Percentiles rank a stretch among this genome's conserved stretches.
Conservation (phyloP, 192 early-diverging fungal species). For the Backusella macrospora region DNA sequence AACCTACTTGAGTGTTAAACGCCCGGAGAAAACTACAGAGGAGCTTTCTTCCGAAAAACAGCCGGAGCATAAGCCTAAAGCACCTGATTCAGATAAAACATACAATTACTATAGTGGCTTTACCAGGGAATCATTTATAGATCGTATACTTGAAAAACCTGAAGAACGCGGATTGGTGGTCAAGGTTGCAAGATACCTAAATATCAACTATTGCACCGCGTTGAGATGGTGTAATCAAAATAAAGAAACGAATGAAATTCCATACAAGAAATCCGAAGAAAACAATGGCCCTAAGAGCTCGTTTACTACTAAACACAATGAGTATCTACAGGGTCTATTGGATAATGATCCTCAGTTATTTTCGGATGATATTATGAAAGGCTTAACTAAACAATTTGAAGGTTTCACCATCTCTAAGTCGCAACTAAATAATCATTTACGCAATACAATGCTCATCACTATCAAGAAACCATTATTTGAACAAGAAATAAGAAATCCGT, state of each 20-base stretch:
- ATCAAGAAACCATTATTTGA: background rate
- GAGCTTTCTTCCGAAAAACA: background rate
- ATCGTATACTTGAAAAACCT: background rate
- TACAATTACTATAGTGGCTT: background rate
- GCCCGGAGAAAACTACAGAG: background rate
- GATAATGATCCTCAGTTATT: constrained; percentile 16
- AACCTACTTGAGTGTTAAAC: background rate
- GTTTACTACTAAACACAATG: constrained; percentile 18
- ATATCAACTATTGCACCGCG: background rate
- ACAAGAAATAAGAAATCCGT: background rate
- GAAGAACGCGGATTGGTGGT: background rate
- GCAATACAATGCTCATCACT: background rate
- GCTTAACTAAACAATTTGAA: constrained; percentile 15
- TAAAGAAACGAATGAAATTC: constrained; percentile 5
- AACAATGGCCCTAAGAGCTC: constrained; percentile 19
- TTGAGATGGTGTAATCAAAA: background rate
- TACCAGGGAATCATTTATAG: constrained; percentile 2
- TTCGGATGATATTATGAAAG: constrained; percentile 10
- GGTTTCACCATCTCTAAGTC: constrained; percentile 12
- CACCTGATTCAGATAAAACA: background rate
- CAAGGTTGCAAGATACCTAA: constrained; percentile 4
- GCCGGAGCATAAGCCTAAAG: background rate
- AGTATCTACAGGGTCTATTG: background rate
- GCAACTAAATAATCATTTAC: constrained; percentile 9
- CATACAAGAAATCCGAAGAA: constrained; percentile 17